These are phyloP conservation scores for Flueggea neowawraea DNA, from an alignment of 441 rosid species.

Conservation along the genomic window DNA sequence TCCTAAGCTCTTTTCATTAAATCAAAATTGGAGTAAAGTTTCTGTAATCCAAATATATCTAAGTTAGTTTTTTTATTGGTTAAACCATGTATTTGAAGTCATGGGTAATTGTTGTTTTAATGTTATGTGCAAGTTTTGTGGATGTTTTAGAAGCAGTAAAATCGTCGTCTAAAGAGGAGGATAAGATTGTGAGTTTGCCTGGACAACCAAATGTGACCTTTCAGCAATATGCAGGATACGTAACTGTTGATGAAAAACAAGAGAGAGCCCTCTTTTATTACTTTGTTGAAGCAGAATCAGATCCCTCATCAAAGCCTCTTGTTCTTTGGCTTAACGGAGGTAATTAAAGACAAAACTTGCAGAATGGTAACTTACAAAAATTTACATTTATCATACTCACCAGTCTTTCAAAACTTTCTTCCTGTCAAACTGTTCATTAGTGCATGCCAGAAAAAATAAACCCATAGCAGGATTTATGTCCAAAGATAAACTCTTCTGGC, in stretches of 20 bases:
- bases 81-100: neutral
- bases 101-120: neutral
- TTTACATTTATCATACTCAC: too few species aligned
- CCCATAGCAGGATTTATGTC: too few species aligned
- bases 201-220: slow-evolving; percentile 26
- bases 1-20: too few species aligned
- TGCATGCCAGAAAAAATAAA: too few species aligned
- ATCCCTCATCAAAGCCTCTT: slow-evolving; percentile 24
- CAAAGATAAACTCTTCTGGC: too few species aligned
- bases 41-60: too few species aligned
- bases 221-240: slow-evolving; percentile 27
- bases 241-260: slow-evolving; percentile 20
- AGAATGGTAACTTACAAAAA: too few species aligned
- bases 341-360: neutral
- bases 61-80: too few species aligned
- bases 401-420: too few species aligned
- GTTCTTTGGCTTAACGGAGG: slow-evolving; percentile 37
- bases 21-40: too few species aligned
- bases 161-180: neutral
- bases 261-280: slow-evolving; percentile 28
- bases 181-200: slow-evolving; percentile 15
- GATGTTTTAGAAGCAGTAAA: neutral
- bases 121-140: neutral
- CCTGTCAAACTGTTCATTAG: too few species aligned
- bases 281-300: slow-evolving; percentile 23